Base-by-base conservation (phyloP, 2,329 filamentous ascomycete species). In the Aspergillus clavatus region DNA sequence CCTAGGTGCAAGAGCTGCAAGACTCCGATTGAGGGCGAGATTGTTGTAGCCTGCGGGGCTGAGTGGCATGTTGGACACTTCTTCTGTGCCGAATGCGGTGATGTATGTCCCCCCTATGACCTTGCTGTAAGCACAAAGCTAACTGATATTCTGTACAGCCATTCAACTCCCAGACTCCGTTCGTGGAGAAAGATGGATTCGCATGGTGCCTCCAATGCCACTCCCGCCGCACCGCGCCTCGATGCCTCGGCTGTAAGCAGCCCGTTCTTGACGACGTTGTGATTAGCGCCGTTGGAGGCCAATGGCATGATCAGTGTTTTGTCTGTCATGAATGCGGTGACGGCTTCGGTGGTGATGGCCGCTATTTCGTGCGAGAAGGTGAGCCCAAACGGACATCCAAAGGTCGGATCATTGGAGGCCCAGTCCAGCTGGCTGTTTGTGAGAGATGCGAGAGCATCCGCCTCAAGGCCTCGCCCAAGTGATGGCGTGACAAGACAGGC, bases 31-130 rank as follows among this genome's bases (percentile, higher is more conserved):
- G 83, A 97, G 56, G 90, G 90, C 33, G 90, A 97, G 69, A 89
- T 97, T 55, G 84, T 96, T 24, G 84, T 96, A 11, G 93, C 93
- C 1, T 88, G 95, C 45, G 93, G 93, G 1, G 81, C 84, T n/a
- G 89, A 95, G 70, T 98, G 89, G 87, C 93, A 98, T 67, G 87
- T 87, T 42, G 93, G 93, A 0, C 93, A 98, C 71, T 98, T 98
- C 73, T 98, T 98, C 78, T 98, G 93, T 63, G 93, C 93, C 33
- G 89, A 98, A 75, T 98, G 93, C 65, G 93, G 93, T 55, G 91
- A 98, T 71, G 72, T 74, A 66, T 48, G 70, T 52, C 45, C 29
- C 10, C 6, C 19, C n/a, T 31, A 39, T 16, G 14, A 8, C 18
- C 24, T 3, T 29, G 21, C 11, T 11, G 21, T 33, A 3, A 28